phyloP scores from a whole-genome alignment of 1,284 basidiomycete species.

The Ceratobasidium sp. region DNA sequence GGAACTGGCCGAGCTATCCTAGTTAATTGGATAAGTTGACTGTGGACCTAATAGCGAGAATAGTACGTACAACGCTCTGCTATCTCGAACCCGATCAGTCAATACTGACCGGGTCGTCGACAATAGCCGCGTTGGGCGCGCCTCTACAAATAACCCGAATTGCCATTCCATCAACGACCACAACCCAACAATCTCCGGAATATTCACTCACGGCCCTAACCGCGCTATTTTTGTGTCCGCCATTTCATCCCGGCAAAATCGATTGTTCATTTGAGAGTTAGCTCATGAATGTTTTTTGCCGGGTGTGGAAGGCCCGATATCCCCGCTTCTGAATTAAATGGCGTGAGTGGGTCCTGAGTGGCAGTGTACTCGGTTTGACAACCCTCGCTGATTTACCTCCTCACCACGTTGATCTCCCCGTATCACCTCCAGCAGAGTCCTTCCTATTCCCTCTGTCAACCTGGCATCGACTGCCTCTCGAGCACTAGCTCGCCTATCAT shows the following conservation, averaged over 20 bases:
- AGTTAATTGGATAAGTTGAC: not conserved
- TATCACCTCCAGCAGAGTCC: not conserved
- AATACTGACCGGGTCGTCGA: not conserved
- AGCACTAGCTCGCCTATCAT: no score
- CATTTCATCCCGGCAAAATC: no score
- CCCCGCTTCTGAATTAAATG: no score
- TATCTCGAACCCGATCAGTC: not conserved
- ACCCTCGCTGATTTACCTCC: not conserved
- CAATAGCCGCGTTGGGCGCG: not conserved
- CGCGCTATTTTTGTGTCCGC: no score
- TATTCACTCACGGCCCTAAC: not conserved
- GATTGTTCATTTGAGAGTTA: no score
- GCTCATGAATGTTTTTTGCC: no score
- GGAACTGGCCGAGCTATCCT: not conserved
- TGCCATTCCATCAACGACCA: not conserved
- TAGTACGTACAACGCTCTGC: not conserved
- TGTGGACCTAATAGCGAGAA: not conserved
- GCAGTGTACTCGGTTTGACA: not conserved
- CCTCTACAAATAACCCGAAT: not conserved
- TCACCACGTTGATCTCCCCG: not conserved
- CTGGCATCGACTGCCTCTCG: no score
- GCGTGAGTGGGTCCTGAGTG: slow-evolving; percentile 15
- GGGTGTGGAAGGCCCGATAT: no score
- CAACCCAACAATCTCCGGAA: not conserved
- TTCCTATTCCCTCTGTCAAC: not conserved